Evolutionary conservation across 2,329 filamentous ascomycete species (phyloP), one percentile per base, ranked within the genome.

Genomic region (Coniella vitis): DNA sequence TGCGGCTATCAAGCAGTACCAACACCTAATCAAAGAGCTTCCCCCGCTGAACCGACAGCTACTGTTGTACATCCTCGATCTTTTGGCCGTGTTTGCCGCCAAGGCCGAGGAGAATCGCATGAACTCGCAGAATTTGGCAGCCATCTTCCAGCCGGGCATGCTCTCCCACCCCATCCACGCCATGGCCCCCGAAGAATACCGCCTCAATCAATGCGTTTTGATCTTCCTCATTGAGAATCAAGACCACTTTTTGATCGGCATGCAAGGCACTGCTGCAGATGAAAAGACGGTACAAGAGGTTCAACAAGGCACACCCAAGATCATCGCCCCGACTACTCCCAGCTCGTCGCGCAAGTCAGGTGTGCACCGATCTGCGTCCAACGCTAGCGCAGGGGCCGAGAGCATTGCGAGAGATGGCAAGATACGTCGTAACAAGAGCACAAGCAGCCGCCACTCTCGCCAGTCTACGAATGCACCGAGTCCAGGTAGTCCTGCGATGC

Each of bases 221-320:
- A 95, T 98, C 44, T 98, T 98, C 66, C 71, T 98, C 58, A 98
- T 98, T 57, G 90, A 97, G 63, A 95, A 98, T 60, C 93, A 98
- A 65, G 93, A 98, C 61, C 88, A 95, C 66, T 98, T 98, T 73
- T 73, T 98, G 56, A 94, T 98, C 56, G 93, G 93, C 48, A 98
- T 98, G 93, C 88, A 90, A 63, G 93, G 93, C 38, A 96, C 90
- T n/a, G 90, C 83, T n/a, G 87, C 90, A n/a, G 90, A 96, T 62
- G 88, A 94, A 62, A 83, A 78, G 62, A 84, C 79, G 1, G 76
- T 78, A 57, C 72, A 78, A 58, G 76, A 79, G 58, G 76, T 84
- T 38, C 74, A 82, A 55, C 83, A 90, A 61, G 87, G 86, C 49
- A 85, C 85, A 3, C 78, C 79, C 4, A 71, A 73, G 56, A 71